These are phyloP conservation scores for Sorghum bicolor DNA, from an alignment of 176 grass and related monocot species.

Conservation along the genomic window DNA sequence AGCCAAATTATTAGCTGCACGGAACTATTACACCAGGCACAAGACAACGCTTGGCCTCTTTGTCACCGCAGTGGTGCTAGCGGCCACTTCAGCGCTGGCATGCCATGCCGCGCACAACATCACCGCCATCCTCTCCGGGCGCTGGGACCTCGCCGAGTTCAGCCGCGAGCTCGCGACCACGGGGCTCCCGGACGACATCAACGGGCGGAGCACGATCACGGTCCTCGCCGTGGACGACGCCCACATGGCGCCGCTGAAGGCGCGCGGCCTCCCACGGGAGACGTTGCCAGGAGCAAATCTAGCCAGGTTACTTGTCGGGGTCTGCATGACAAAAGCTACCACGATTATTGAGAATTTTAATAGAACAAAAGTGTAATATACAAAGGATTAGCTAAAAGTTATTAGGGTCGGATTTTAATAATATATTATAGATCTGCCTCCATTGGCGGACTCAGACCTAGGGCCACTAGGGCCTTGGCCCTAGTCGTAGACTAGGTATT, in stretches of 20 bases:
- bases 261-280: constrained; percentile 24
- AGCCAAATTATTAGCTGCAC: not conserved
- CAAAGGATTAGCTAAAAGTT: too few species aligned
- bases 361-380: too few species aligned
- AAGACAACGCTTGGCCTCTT: not conserved
- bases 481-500: too few species aligned
- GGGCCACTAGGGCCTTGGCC: too few species aligned
- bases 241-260: constrained; percentile 34
- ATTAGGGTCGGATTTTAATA: too few species aligned
- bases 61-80: not conserved
- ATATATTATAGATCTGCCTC: too few species aligned
- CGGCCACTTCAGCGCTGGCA: not conserved
- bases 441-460: too few species aligned
- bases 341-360: too few species aligned
- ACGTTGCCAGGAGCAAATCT: too few species aligned
- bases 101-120: constrained; percentile 47
- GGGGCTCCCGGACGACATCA: constrained; percentile 52
- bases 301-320: too few species aligned
- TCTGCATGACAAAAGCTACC: too few species aligned
- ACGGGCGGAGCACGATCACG: constrained; percentile 65
- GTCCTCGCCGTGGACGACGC: constrained; percentile 57
- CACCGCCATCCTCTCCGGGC: constrained; percentile 61
- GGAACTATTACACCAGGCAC: not conserved
- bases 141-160: constrained; percentile 57
- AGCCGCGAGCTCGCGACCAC: constrained; percentile 50